Evolutionary conservation across 2,329 filamentous ascomycete genomes (phyloP).

Genomic region (Septoria petroselini): DNA sequence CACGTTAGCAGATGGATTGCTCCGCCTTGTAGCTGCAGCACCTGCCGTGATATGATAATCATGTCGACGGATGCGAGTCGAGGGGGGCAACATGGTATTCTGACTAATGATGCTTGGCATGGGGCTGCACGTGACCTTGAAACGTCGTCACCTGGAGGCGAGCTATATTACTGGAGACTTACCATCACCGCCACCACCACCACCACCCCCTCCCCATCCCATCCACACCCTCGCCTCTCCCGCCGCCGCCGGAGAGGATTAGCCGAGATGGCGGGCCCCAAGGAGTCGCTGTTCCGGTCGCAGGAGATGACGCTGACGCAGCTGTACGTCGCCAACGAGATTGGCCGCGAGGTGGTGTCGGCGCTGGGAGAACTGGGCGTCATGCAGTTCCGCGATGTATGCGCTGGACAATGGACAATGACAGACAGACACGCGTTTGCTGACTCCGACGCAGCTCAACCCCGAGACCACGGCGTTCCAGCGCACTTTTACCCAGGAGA

Average conservation of each 20-base stretch:
- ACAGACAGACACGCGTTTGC: conserved; percentile 19
- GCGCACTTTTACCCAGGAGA: conserved; percentile 95
- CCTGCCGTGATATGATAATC: no score
- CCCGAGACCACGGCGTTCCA: conserved; percentile 91
- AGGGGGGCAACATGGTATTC: no score
- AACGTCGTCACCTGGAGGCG: no score
- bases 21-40: no score
- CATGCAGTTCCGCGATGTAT: conserved; percentile 95
- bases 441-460: conserved; percentile 65
- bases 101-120: no score
- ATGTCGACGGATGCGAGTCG: no score
- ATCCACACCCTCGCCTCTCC: conserved; percentile 15
- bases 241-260: conserved; percentile 17
- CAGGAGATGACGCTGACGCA: conserved; percentile 99
- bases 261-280: conserved; percentile 54
- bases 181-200: conserved; percentile 1
- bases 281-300: conserved; percentile 98
- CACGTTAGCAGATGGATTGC: no score
- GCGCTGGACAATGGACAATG: conserved; percentile 37
- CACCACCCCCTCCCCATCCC: conserved; percentile 15
- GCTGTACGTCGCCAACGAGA: conserved; percentile 98
- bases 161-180: no score
- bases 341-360: conserved; percentile 94
- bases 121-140: no score
- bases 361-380: conserved; percentile 92